Base-by-base conservation (phyloP, 1,284 basidiomycete species). In the Kalmanozyma brasiliensis region DNA sequence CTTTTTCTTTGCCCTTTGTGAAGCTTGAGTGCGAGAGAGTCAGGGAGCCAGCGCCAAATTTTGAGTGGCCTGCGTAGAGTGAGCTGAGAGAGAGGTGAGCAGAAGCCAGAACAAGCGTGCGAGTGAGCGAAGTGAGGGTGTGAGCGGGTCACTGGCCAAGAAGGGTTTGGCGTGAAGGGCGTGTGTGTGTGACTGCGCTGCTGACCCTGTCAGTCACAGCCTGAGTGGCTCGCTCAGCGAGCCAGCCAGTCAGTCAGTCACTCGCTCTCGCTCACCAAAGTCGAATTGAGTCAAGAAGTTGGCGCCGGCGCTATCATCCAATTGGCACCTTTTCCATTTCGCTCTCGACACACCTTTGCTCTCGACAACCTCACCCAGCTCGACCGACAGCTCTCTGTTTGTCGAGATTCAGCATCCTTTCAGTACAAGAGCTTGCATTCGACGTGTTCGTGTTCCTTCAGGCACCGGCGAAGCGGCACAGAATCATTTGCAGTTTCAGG, bases 271-370 rank as follows among this genome's bases (percentile, higher is more conserved):
- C n/a, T n/a, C n/a, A 35, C 13, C 24, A 20, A 26, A 16, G 29
- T 32, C 29, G 38, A 19, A 44, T 44, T 44, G 42, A 16, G 33
- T 41, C 37, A 36, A n/a, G 22, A 46, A 33, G 48, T 51, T 32
- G 57, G 49, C 22, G 43, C 49, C 42, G 57, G 37, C 37, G 52
- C 57, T 49, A 60, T 52, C 42, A 26, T 38, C 42, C 32, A 30
- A 29, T 7, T 16, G 30, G 26, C 30, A 22, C 29, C 26, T 47
- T 52, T 9, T 22, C 30, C 16, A 17, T 9, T 20, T 35, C 14
- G 23, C 9, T 41, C 22, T 37, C 36, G 33, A 33, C 45, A n/a
- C n/a, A 14, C 24, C 49, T 33, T 45, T 32, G 11, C 45, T 17
- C 17, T 26, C 45, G 20, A 23, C 43, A 37, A 30, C 17, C 42